Base-by-base conservation (phyloP, 2,329 filamentous ascomycete genomes). In the Grosmannia clavigera region DNA sequence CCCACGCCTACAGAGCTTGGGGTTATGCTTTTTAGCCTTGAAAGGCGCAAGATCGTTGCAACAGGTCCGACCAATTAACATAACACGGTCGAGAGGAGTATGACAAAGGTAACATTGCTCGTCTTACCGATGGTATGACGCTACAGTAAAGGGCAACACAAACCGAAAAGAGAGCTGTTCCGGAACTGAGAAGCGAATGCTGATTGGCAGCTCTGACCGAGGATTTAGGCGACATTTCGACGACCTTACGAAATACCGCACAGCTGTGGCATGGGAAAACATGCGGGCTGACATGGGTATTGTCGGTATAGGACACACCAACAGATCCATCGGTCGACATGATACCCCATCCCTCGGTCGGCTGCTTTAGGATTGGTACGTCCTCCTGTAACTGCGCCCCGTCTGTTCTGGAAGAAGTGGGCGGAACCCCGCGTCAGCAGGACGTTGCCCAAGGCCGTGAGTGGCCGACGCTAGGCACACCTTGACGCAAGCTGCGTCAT, bases 281-380 rank as follows among this genome's bases (percentile, higher is more conserved):
- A 51, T 22, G 40, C 40, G 40, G 40, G 40, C 40, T 43, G 19
- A 43, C 19, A 50, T 12, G 22, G 50, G 5, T 27, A 27, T 50
- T 25, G 46, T 25, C 56, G 56, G 48, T 58, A 52, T 52, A 58
- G 56, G 56, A 58, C 56, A 58, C 33, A 43, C 48, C 57, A 25
- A 25, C 9, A n/a, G n/a, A 16, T 16, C 43, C 12, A 31, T n/a
- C 33, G 16, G n/a, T 9, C 43, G 38, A n/a, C 43, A 46, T 19
- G 43, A n/a, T 46, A n/a, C 43, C 40, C 43, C 43, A 19, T n/a
- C 5, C 43, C 43, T 46, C 43, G 43, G 43, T 46, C 43, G 43
- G 19, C 19, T n/a, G 19, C 4, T n/a, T 46, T 46, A 19, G 43
- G 43, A 46, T 7, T 46, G 31, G 31, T 40, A 22, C 5, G 40